phyloP scores from a whole-genome alignment of 2,329 filamentous ascomycete species.

The Geoglossum cookeanum region DNA sequence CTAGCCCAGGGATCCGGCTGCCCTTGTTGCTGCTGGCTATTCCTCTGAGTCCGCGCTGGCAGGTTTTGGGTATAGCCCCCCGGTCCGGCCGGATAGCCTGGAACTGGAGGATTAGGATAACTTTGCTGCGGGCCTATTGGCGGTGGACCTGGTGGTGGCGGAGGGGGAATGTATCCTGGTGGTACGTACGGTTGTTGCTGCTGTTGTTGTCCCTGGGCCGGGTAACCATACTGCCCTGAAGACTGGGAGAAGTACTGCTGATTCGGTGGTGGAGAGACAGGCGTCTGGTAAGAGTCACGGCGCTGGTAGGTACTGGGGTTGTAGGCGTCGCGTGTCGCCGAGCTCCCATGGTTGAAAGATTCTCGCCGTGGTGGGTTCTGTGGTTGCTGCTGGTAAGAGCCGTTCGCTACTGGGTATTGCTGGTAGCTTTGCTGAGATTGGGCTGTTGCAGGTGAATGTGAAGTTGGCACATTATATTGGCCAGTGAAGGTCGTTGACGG shows the following conservation, averaged over 20 bases:
- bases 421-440: background rate
- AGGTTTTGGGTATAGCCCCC: constrained; percentile 35
- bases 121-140: constrained; percentile 30
- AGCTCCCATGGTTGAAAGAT: constrained; percentile 12
- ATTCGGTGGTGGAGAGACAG: constrained; percentile 40
- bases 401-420: constrained; percentile 1
- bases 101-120: constrained; percentile 23
- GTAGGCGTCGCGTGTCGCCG: constrained; percentile 17
- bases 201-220: constrained; percentile 23
- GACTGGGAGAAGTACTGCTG: constrained; percentile 32
- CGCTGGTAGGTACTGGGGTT: constrained; percentile 27
- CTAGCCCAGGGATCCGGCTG: constrained; percentile 48
- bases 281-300: constrained; percentile 18
- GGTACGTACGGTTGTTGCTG: constrained; percentile 26
- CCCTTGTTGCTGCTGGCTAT: constrained; percentile 16
- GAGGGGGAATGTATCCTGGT: constrained; percentile 46
- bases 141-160: constrained; percentile 45
- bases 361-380: constrained; percentile 10
- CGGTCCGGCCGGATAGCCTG: constrained; percentile 27
- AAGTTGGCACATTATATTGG: background rate
- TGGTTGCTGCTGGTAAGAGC: background rate
- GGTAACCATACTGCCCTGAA: constrained; percentile 13
- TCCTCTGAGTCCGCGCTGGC: constrained; percentile 13
- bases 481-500: constrained; percentile 31
- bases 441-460: constrained; percentile 3